phyloP scores from a whole-genome alignment of 2,329 filamentous ascomycete genomes.

The Verticillium zaregamsianum region DNA sequence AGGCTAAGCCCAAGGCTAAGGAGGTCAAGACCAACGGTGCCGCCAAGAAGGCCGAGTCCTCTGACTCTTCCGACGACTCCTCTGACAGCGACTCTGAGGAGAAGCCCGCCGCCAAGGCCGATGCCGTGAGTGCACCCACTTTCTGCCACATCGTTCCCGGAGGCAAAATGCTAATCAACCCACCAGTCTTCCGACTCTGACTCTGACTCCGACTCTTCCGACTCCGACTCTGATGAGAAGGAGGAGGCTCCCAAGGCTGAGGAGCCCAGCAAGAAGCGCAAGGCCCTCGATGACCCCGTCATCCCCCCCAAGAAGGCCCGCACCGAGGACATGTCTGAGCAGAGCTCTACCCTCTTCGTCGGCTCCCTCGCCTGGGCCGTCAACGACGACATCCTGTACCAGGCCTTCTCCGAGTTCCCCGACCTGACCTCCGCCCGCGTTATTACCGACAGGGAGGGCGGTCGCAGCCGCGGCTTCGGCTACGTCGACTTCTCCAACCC shows the following conservation, averaged over 20 bases:
- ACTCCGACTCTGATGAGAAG: slow-evolving; percentile 28
- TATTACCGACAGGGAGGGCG: slow-evolving; percentile 75
- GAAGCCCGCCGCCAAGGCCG: slow-evolving; percentile 12
- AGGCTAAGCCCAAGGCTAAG: slow-evolving; percentile 26
- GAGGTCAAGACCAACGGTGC: slow-evolving; percentile 29
- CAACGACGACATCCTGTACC: slow-evolving; percentile 75
- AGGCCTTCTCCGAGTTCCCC: slow-evolving; percentile 77
- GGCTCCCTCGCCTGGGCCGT: slow-evolving; percentile 90
- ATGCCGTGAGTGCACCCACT: slow-evolving; percentile 9
- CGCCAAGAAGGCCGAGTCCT: slow-evolving; percentile 22
- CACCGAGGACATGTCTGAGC: slow-evolving; percentile 45
- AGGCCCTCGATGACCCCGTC: slow-evolving; percentile 49
- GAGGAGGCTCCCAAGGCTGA: slow-evolving; percentile 30
- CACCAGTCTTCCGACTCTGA: slow-evolving; percentile 21
- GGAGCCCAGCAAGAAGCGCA: slow-evolving; percentile 60
- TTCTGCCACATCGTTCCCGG: not conserved
- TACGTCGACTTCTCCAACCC: slow-evolving; percentile 80
- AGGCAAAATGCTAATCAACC: not conserved
- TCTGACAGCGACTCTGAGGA: slow-evolving; percentile 27
- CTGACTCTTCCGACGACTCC: slow-evolving; percentile 28
- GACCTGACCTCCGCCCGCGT: slow-evolving; percentile 71
- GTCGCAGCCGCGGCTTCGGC: slow-evolving; percentile 87
- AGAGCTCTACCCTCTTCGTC: slow-evolving; percentile 72
- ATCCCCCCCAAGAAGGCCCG: slow-evolving; percentile 63
- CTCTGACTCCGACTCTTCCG: slow-evolving; percentile 26